phyloP scores from a whole-genome alignment of 108 stramenopile genomes.

The Nitzschia sp. region DNA sequence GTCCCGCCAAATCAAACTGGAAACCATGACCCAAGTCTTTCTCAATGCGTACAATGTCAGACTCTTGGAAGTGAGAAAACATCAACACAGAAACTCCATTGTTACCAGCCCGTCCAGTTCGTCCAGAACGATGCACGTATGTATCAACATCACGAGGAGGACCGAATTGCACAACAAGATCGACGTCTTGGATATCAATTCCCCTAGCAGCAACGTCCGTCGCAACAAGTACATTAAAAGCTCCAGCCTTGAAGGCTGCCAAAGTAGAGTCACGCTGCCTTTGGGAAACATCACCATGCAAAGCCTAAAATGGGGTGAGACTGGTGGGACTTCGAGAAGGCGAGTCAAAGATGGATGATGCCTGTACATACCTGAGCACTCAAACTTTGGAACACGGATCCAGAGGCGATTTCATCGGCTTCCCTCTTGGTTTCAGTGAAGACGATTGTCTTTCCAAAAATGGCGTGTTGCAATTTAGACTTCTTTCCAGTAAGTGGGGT shows the following conservation, averaged over 20 bases:
- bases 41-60: constrained; percentile 93
- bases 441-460: constrained; percentile 96
- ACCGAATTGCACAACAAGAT: constrained; percentile 93
- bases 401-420: constrained; percentile 89
- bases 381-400: constrained; percentile 83
- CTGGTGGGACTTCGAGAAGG: background rate
- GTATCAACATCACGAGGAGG: constrained; percentile 93
- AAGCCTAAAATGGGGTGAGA: constrained; percentile 43
- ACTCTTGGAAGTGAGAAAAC: constrained; percentile 63
- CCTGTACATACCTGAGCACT: constrained; percentile 61
- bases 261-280: constrained; percentile 97
- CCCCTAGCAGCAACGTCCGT: constrained; percentile 99
- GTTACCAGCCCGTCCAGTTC: constrained; percentile 97
- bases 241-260: constrained; percentile 89
- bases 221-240: constrained; percentile 96
- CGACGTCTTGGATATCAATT: constrained; percentile 96
- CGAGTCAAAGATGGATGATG: background rate
- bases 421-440: constrained; percentile 96
- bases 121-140: constrained; percentile 96
- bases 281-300: constrained; percentile 99
- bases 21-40: constrained; percentile 88
- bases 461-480: constrained; percentile 81
- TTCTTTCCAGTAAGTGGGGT: constrained; percentile 74
- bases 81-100: constrained; percentile 95
- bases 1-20: constrained; percentile 82